Evolutionary conservation across 176 grass and related monocot species (phyloP), one percentile per base, ranked within the genome.

Genomic region (Oryza coarctata): DNA sequence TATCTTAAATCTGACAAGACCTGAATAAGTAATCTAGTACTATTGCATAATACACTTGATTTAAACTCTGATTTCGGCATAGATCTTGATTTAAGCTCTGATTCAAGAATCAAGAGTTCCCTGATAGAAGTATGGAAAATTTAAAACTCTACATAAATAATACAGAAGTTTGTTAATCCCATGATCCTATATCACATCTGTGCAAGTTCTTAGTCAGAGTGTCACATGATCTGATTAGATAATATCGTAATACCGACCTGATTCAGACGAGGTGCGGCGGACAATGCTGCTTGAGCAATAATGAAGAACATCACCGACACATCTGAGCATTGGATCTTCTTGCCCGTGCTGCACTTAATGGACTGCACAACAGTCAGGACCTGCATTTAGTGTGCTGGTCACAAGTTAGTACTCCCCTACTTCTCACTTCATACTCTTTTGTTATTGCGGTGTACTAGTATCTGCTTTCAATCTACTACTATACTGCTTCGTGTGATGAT

Each of bases 291-390:
- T 83, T 71, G 18, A 2, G 29, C 22, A 30, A 72, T 82, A 30
- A 78, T 82, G 58, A 73, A 78, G 27, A 66, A 33, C 58, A 40
- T 78, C 58, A 27, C 68, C 61, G n/a, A 74, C 34, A 68, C 13
- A 83, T 74, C 58, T 39, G 80, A 83, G 3, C 40, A 41, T 25
- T 78, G 74, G 58, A 2, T 34, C 66, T 33, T 49, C 80, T 31
- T 72, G 26, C 68, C 52, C 38, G n/a, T 50, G 38, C 78, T 50
- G 0, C 50, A 76, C 52, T 71, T 43, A 71, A 38, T 70, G 43
- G 15, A 63, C 12, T 20, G 63, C 75, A 36, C 31, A 74, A 32
- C 40, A 78, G 18, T 11, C 58, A 41, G 41, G 73, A n/a, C 71
- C 85, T 47, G 17, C 47, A 52, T 52, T 20, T 52, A 52, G 52